Base-by-base conservation (phyloP, 305 asterid genomes). In the Fraxinus sp. region DNA sequence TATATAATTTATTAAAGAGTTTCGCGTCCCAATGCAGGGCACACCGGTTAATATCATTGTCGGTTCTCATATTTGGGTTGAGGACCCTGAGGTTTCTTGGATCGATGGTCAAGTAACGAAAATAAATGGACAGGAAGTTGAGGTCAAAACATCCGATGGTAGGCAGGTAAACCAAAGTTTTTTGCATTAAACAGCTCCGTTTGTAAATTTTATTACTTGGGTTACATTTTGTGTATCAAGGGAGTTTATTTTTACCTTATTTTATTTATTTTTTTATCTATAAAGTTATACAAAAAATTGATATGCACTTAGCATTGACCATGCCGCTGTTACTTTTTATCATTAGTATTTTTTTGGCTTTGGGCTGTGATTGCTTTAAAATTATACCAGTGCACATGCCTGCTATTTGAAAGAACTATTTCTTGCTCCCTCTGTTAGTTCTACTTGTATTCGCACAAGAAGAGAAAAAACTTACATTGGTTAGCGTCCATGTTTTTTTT, bases 21-120 rank as follows among this genome's bases (percentile, higher is more conserved):
- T 30, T 79, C 66, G 66, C 24, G 3, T 55, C 79, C 73, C 76
- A 37, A 83, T 89, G 90, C 94, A 95, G 98, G 94, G 91, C 74
- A 85, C 89, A 89, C 93, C 94, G 84, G 87, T 86, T 85, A 93
- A 92, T 83, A 86, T 95, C 83, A 81, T 87, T 79, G 93, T 88
- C 81, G 99, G 98, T 87, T 92, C 95, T 91, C 91, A 90, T 46
- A 92, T 95, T 87, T 95, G 99, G 99, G 88, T 85, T 79, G 99
- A 94, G 85, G 98, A 94, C 86, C 91, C 91, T 59, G 87, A 88
- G 8, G 64, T 85, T 84, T 89, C 93, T 79, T 95, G 98, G 97
- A 85, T 90, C 83, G 95, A 91, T 76, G 99, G 98, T 86, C 80
- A 72, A 72, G 98, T 94, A 83, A 75, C 88, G 36, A 89, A 91